Percentiles rank a stretch among this genome's conserved stretches.
phyloP scores from a whole-genome alignment of 2,329 filamentous ascomycete species.

The Trichoderma cornu-damae region DNA sequence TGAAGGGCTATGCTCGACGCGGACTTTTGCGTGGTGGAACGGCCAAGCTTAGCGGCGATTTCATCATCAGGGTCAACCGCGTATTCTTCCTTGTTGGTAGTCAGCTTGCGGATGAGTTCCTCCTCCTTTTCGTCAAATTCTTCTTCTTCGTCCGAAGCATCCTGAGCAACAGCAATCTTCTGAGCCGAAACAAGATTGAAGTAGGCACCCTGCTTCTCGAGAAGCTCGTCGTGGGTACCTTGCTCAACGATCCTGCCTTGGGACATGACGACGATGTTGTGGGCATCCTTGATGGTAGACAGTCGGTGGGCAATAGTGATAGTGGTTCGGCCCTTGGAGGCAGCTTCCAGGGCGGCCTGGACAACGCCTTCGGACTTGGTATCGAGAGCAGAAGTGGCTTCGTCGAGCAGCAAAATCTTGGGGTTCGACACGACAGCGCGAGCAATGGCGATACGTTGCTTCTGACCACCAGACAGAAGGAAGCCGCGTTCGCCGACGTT shows the following conservation, averaged over 20 bases:
- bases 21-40: constrained; percentile 52
- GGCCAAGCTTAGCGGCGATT: constrained; percentile 53
- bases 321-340: constrained; percentile 80
- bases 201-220: constrained; percentile 69
- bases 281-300: constrained; percentile 87
- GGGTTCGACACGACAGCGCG: constrained; percentile 86
- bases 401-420: constrained; percentile 86
- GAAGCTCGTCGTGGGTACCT: constrained; percentile 76
- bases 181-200: constrained; percentile 84
- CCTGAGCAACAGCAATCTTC: constrained; percentile 62
- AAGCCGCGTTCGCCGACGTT: constrained; percentile 93
- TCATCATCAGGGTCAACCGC: constrained; percentile 59
- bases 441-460: constrained; percentile 93
- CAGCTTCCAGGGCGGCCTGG: constrained; percentile 84
- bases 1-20: constrained; percentile 66
- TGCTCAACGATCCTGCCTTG: constrained; percentile 82
- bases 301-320: constrained; percentile 94
- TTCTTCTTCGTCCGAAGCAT: constrained; percentile 48
- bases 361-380: constrained; percentile 93
- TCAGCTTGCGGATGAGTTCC: constrained; percentile 45
- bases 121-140: constrained; percentile 48
- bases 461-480: constrained; percentile 87
- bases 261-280: constrained; percentile 94
- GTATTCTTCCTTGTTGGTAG: constrained; percentile 38
- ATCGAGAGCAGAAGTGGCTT: constrained; percentile 89